phyloP scores from a whole-genome alignment of 768 basidiomycete species.

The Suillus alpinus region DNA sequence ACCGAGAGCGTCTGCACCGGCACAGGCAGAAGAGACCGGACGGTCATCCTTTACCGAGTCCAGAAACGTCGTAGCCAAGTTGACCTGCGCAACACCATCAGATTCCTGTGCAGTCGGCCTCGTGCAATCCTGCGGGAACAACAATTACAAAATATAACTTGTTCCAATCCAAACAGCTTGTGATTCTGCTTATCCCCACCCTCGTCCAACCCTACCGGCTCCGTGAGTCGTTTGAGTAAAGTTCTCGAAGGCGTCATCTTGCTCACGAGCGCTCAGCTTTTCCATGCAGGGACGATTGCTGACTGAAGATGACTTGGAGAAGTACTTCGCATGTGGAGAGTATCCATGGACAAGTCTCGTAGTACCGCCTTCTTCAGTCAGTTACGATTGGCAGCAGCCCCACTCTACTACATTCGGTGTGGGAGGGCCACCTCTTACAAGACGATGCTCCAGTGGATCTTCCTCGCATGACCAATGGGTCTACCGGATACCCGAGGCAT shows the following conservation, averaged over 20 bases:
- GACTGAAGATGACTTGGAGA: slow-evolving; percentile 3
- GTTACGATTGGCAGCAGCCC: not conserved
- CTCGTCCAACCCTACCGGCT: not conserved
- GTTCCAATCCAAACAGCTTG: not conserved
- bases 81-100: not conserved
- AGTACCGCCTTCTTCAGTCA: not conserved
- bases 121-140: slow-evolving; percentile 3
- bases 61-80: not conserved
- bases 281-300: not conserved
- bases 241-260: not conserved
- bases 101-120: slow-evolving; percentile 1
- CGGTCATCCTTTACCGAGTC: slow-evolving; percentile 1
- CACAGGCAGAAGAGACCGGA: not conserved
- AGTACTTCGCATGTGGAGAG: not conserved
- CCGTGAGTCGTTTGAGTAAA: not conserved
- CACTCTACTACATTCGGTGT: not conserved
- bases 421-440: not conserved
- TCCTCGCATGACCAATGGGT: not conserved
- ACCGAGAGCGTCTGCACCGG: not conserved
- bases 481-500: not conserved
- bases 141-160: slow-evolving; percentile 1
- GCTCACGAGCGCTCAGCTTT: not conserved
- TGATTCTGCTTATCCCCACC: not conserved
- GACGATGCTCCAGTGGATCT: not conserved
- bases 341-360: not conserved